A percentile compares a stretch with the other conserved stretches of the same genome.
phyloP scores from a whole-genome alignment of 768 basidiomycete genomes.

The Panaeolus papilionaceus region DNA sequence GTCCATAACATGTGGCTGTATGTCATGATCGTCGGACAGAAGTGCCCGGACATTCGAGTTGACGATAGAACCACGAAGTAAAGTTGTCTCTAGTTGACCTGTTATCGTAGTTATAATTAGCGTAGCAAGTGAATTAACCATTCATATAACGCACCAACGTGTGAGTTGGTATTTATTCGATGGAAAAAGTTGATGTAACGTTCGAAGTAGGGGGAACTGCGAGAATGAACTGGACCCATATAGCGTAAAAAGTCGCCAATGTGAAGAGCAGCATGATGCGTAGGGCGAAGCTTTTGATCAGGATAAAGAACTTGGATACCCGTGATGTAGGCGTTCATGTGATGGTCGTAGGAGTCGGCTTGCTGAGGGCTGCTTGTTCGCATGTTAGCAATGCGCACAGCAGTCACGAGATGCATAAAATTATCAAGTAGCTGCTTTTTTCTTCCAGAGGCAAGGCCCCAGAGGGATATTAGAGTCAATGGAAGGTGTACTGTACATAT shows the following conservation, averaged over 20 bases:
- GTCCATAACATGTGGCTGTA: no score
- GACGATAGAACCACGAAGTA: no score
- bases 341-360: slow-evolving; percentile 18
- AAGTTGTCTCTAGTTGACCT: no score
- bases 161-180: no score
- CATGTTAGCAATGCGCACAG: slow-evolving; percentile 28
- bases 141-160: no score
- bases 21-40: no score
- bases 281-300: slow-evolving; percentile 31
- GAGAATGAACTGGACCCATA: slow-evolving; percentile 39
- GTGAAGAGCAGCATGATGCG: slow-evolving; percentile 41
- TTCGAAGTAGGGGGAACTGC: slow-evolving; percentile 26
- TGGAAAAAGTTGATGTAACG: no score
- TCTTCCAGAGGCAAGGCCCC: slow-evolving; percentile 28
- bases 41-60: no score
- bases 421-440: slow-evolving; percentile 32
- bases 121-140: no score
- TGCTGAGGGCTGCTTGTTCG: slow-evolving; percentile 21
- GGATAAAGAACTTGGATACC: slow-evolving; percentile 29
- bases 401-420: slow-evolving; percentile 36
- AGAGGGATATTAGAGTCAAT: slow-evolving; percentile 41
- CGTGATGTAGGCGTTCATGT: slow-evolving; percentile 28
- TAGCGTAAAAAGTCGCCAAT: slow-evolving; percentile 29
- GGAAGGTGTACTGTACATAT: slow-evolving; percentile 33
- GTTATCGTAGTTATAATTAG: no score